A percentile compares a stretch with the other conserved stretches of the same genome.
Conservation (phyloP, 768 basidiomycete genomes). For the Obba rivulosa region DNA sequence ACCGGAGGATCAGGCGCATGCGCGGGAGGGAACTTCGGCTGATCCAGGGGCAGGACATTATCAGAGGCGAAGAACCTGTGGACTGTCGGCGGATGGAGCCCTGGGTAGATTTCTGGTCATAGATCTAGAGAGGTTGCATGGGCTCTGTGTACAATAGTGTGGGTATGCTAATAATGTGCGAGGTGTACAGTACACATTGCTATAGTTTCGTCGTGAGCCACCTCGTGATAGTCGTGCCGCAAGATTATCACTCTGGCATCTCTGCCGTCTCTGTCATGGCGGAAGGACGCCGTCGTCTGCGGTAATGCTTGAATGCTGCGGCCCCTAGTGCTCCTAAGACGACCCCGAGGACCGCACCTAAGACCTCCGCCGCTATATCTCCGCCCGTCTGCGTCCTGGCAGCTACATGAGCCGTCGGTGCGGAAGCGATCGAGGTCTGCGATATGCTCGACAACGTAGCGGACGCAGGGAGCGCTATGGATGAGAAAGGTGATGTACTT, state of each 20-base stretch:
- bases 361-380: slow-evolving; percentile 15
- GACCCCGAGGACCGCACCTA: slow-evolving; percentile 13
- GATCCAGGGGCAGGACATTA: slow-evolving; percentile 69
- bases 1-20: slow-evolving; percentile 70
- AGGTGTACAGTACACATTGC: no score
- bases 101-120: slow-evolving; percentile 31
- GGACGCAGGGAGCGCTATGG: slow-evolving; percentile 10
- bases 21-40: slow-evolving; percentile 80
- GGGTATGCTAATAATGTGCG: no score
- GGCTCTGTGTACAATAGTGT: no score
- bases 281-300: no score
- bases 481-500: slow-evolving; percentile 12
- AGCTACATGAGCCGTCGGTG: not conserved
- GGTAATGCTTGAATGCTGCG: not conserved
- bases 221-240: no score
- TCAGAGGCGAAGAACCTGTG: slow-evolving; percentile 39
- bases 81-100: slow-evolving; percentile 25
- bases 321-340: not conserved
- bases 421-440: not conserved
- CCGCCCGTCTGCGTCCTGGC: slow-evolving; percentile 8
- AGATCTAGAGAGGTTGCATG: not conserved
- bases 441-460: slow-evolving; percentile 7
- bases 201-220: no score
- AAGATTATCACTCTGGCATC: no score
- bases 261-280: no score